Percentiles rank a stretch among this genome's conserved stretches.
phyloP scores from a whole-genome alignment of 768 basidiomycete genomes.

The Tricholoma sp. region DNA sequence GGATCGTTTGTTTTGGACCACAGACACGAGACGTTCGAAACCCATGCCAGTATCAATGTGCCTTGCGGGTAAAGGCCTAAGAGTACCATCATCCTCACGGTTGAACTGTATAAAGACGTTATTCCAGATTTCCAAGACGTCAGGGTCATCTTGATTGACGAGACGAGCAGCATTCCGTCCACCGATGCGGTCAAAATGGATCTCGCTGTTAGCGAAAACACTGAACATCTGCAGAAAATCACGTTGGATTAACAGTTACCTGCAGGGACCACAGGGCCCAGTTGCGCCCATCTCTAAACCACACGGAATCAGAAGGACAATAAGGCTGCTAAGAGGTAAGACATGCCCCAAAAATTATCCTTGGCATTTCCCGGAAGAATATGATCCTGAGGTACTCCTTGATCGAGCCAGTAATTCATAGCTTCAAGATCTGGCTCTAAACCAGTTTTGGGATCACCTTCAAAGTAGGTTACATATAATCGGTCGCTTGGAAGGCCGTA shows the following conservation, averaged over 20 bases:
- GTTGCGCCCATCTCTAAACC: constrained; percentile 92
- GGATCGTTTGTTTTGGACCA: constrained; percentile 83
- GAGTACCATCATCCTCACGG: constrained; percentile 81
- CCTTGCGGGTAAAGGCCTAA: constrained; percentile 79
- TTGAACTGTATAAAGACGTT: constrained; percentile 99
- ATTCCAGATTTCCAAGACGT: constrained; percentile 99
- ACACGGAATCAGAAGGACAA: constrained; percentile 5
- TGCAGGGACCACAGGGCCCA: constrained; percentile 97
- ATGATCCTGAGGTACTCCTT: constrained; percentile 85
- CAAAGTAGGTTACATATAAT: constrained; percentile 96
- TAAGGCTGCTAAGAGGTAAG: neutral
- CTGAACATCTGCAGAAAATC: neutral
- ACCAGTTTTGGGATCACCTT: constrained; percentile 82
- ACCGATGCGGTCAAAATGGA: constrained; percentile 97
- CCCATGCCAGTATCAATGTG: constrained; percentile 99
- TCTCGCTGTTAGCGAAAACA: constrained; percentile 54
- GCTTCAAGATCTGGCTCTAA: constrained; percentile 89
- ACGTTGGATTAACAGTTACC: constrained; percentile 31
- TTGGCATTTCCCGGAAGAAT: constrained; percentile 92
- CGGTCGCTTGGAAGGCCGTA: constrained; percentile 86
- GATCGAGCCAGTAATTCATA: constrained; percentile 79
- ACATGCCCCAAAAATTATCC: constrained; percentile 98
- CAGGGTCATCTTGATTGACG: constrained; percentile 95
- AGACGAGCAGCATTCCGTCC: constrained; percentile 90
- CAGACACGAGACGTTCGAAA: constrained; percentile 94